These are phyloP conservation scores for Clitoria ternatea DNA, from an alignment of 306 rosid genomes.

Conservation along the genomic window DNA sequence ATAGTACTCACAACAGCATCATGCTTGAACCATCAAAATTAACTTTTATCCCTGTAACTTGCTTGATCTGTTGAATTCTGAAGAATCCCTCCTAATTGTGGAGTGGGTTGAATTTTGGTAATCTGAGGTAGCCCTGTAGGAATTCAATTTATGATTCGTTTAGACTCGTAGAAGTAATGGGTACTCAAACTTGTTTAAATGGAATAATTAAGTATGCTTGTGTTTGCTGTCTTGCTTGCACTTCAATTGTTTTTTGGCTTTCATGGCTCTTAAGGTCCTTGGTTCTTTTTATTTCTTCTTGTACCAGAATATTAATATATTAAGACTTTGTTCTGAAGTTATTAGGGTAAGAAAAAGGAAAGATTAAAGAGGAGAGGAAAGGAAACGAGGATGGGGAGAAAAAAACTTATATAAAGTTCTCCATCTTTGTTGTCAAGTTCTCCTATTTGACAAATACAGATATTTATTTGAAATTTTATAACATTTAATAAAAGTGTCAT, in stretches of 20 bases:
- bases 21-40: slow-evolving; percentile 18
- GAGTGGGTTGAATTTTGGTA: slow-evolving; percentile 87
- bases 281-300: not conserved
- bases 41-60: slow-evolving; percentile 38
- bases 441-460: too few relatives aligned
- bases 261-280: not conserved
- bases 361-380: too few relatives aligned
- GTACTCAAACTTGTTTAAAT: slow-evolving; percentile 31
- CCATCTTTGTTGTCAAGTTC: too few relatives aligned
- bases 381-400: too few relatives aligned
- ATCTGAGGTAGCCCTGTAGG: slow-evolving; percentile 48
- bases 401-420: too few relatives aligned
- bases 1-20: slow-evolving; percentile 31
- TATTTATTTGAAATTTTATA: too few relatives aligned
- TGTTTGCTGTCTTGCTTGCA: slow-evolving; percentile 2
- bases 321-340: too few relatives aligned
- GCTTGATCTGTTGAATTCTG: slow-evolving; percentile 49
- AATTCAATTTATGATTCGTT: slow-evolving; percentile 58
- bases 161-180: slow-evolving; percentile 37
- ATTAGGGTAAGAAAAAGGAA: too few relatives aligned
- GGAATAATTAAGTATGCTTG: slow-evolving; percentile 30
- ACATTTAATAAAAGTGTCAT: too few relatives aligned
- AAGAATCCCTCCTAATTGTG: slow-evolving; percentile 70
- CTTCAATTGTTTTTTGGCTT: not conserved
- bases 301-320: not conserved